These are phyloP conservation scores for Usnea hakonensis DNA, from an alignment of 495 filamentous ascomycete genomes.

Conservation along the genomic window DNA sequence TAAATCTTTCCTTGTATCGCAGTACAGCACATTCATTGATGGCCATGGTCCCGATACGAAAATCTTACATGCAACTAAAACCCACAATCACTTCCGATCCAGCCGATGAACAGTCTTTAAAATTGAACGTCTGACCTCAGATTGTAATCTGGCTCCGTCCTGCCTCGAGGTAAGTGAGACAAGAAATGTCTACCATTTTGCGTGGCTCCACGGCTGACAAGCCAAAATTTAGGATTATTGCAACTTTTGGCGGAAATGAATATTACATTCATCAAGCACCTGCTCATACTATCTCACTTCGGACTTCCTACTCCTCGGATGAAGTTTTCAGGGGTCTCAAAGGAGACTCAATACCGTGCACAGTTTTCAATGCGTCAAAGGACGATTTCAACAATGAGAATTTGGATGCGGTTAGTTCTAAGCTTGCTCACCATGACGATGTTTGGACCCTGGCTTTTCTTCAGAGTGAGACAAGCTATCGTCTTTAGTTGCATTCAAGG, in stretches of 20 bases:
- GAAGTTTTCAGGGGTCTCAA: not conserved
- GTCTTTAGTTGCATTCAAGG: not conserved
- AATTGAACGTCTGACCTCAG: not conserved
- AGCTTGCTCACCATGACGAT: slow-evolving; percentile 10
- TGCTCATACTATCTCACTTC: slow-evolving; percentile 7
- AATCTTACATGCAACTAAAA: slow-evolving; percentile 2
- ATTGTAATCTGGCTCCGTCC: no score
- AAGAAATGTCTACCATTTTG: not conserved
- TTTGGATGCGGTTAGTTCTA: not conserved
- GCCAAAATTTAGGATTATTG: not conserved
- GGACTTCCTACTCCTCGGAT: not conserved
- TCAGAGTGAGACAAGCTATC: slow-evolving; percentile 10
- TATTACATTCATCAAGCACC: slow-evolving; percentile 6
- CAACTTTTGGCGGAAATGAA: not conserved
- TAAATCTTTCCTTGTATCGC: not conserved
- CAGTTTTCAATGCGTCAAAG: slow-evolving; percentile 5
- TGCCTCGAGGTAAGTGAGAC: no score
- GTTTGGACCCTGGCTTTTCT: slow-evolving; percentile 13
- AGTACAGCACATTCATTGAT: not conserved
- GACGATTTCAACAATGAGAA: slow-evolving; percentile 9
- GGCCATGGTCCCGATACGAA: not conserved
- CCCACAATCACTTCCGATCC: not conserved
- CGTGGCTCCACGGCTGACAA: not conserved
- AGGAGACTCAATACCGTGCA: slow-evolving; percentile 4
- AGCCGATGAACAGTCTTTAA: not conserved